These are phyloP conservation scores for Irpex sp. DNA, from an alignment of 1,284 basidiomycete species.

Conservation along the genomic window DNA sequence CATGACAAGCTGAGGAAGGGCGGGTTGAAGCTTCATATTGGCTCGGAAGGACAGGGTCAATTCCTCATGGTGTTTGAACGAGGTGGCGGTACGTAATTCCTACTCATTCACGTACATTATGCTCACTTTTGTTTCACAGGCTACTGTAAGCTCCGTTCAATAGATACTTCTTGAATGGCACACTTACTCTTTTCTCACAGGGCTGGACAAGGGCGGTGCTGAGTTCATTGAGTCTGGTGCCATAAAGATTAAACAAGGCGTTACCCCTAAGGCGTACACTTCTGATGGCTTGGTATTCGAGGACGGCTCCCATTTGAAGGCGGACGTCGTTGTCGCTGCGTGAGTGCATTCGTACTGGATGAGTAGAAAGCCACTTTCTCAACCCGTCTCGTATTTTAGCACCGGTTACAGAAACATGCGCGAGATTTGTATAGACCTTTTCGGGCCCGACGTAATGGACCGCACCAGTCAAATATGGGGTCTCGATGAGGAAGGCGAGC, in stretches of 20 bases:
- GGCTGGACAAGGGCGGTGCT: conserved; percentile 7
- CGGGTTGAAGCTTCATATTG: conserved; percentile 1
- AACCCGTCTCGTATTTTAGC: background rate
- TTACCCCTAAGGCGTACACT: conserved; percentile 45
- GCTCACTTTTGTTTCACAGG: conserved; percentile 17
- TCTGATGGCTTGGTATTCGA: conserved; percentile 52
- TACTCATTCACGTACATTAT: background rate
- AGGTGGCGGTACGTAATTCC: background rate
- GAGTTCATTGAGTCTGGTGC: conserved; percentile 38
- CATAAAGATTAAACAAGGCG: conserved; percentile 68
- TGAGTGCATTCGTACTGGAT: conserved; percentile 15
- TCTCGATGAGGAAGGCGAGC: conserved; percentile 50
- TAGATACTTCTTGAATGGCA: conserved; percentile 19
- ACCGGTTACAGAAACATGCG: conserved; percentile 21
- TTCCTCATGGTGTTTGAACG: conserved; percentile 2
- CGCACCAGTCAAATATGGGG: conserved; percentile 46
- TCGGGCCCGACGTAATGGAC: conserved; percentile 41
- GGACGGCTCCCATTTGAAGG: conserved; percentile 54
- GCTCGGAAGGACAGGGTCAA: conserved; percentile 5
- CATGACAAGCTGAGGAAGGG: conserved; percentile 42
- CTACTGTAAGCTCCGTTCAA: conserved; percentile 21
- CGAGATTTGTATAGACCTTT: conserved; percentile 34
- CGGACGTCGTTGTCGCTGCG: conserved; percentile 66
- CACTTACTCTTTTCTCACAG: conserved; percentile 13
- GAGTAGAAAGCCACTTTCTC: too few species aligned